Evolutionary conservation across 2,329 filamentous ascomycete genomes (phyloP), one percentile per base, ranked within the genome.

Genomic region (Massarina eburnea): DNA sequence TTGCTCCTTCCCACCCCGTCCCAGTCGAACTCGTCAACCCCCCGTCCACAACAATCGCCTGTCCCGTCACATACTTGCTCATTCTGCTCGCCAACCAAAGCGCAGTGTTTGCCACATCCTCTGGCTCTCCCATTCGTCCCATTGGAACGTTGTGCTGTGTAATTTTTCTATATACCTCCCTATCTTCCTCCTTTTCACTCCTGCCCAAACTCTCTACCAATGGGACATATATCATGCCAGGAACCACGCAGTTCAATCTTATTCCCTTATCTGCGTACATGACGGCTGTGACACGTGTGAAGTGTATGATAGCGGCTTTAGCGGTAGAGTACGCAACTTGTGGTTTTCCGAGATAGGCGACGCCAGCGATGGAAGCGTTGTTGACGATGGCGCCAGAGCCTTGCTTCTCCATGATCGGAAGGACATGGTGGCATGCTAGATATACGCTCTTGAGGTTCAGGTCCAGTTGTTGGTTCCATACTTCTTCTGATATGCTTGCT

Each of bases 401-500:
- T 46, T 82, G 79, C 36, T 62, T 62, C 45, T 78, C 76, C 79
- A 82, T 82, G 32, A 81, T 68, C 0, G 79, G 79, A 1, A 83
- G 61, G 0, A 79, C 76, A 14, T 74, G 58, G 45, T 82, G 80
- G 36, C 74, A 77, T 1, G 75, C 74, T 4, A 81, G 58, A 49
- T 80, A 82, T 0, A 81, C 75, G 22, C 72, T 78, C 55, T 81
- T 81, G 19, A 83, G 65, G 50, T 82, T 83, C 29, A 82, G 61
- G 8, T 77, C 73, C 41, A 80, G 71, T 49, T 83, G 80, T 0
- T 64, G 46, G 51, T 82, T 75, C 79, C 79, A 83, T 0, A 70
- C 56, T 2, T 72, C 69, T 42, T 83, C 79, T 0, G 46, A 37
- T 69, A 82, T 76, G 24, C 55, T 58, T 14, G 73, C 79, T 0